Conservation (phyloP, 371 early-diverging fungal genomes). For the Chytridium lagenaria region DNA sequence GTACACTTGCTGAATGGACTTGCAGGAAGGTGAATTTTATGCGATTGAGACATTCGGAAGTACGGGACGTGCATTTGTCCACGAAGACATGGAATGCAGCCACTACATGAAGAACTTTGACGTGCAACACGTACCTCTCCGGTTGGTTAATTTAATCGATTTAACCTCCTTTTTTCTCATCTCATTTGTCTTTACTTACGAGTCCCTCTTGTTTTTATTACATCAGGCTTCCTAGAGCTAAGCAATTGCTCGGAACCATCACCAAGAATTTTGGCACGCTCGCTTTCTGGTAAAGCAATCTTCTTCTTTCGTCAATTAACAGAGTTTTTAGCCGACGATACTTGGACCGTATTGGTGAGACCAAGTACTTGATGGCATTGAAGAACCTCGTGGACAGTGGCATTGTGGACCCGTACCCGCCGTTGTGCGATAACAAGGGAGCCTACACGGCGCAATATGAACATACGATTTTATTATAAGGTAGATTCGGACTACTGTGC, state of each 20-base stretch:
- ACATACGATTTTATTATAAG: conserved; percentile 95
- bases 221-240: conserved; percentile 77
- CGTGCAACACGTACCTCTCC: conserved; percentile 68
- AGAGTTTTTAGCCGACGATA: conserved; percentile 70
- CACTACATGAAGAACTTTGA: conserved; percentile 88
- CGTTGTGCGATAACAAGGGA: conserved; percentile 90
- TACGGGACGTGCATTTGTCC: conserved; percentile 96
- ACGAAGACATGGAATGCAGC: conserved; percentile 93
- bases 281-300: conserved; percentile 81
- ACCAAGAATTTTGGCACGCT: conserved; percentile 95
- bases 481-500: too few relatives aligned
- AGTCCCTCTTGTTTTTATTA: background rate
- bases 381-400: conserved; percentile 88
- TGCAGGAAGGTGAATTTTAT: conserved; percentile 90
- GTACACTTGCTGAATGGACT: background rate
- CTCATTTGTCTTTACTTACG: conserved; percentile 14
- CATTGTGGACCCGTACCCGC: conserved; percentile 92
- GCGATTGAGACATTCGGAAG: conserved; percentile 99
- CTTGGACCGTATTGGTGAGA: conserved; percentile 90
- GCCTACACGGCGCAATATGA: conserved; percentile 98
- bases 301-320: conserved; percentile 3
- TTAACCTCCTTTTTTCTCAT: too few relatives aligned
- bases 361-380: conserved; percentile 83
- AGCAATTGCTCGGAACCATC: conserved; percentile 86
- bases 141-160: too few relatives aligned